Conservation (phyloP, 495 filamentous ascomycete species). For the Penicillium paradoxum region DNA sequence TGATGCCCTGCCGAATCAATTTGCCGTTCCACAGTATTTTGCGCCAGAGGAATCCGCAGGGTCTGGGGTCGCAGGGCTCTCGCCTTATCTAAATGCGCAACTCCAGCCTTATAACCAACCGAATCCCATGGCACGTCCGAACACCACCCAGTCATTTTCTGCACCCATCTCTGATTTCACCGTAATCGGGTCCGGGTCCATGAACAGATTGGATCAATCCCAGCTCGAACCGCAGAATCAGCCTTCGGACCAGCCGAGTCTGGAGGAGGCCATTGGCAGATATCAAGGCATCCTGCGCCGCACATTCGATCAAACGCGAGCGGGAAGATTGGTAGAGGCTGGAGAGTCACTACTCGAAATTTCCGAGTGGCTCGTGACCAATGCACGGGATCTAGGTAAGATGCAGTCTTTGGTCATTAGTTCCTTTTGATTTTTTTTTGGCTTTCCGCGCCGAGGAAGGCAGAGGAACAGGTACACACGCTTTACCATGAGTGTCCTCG, state of each 20-base stretch:
- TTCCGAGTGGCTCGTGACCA: constrained; percentile 79
- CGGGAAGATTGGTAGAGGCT: constrained; percentile 68
- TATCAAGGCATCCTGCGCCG: constrained; percentile 70
- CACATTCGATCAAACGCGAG: constrained; percentile 70
- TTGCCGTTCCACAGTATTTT: constrained; percentile 75
- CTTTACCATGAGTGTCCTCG: background rate
- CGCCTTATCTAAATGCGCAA: constrained; percentile 51
- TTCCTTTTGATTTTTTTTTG: background rate
- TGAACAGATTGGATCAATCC: constrained; percentile 32
- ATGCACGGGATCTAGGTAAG: constrained; percentile 82
- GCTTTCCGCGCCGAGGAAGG: background rate
- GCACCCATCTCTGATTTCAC: constrained; percentile 52
- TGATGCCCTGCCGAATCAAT: constrained; percentile 69
- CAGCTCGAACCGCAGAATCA: constrained; percentile 28
- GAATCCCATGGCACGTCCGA: constrained; percentile 45
- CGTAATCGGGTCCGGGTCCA: constrained; percentile 27
- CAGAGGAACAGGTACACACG: background rate
- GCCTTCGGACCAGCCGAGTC: constrained; percentile 27
- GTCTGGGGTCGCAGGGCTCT: constrained; percentile 49
- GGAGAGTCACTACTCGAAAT: constrained; percentile 68
- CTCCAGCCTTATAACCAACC: constrained; percentile 55
- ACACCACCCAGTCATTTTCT: constrained; percentile 48
- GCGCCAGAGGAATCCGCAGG: constrained; percentile 60
- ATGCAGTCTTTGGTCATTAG: constrained; percentile 19
- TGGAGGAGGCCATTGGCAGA: constrained; percentile 63